Base-by-base conservation (phyloP, 768 basidiomycete species). In the Sarcodon sp. region DNA sequence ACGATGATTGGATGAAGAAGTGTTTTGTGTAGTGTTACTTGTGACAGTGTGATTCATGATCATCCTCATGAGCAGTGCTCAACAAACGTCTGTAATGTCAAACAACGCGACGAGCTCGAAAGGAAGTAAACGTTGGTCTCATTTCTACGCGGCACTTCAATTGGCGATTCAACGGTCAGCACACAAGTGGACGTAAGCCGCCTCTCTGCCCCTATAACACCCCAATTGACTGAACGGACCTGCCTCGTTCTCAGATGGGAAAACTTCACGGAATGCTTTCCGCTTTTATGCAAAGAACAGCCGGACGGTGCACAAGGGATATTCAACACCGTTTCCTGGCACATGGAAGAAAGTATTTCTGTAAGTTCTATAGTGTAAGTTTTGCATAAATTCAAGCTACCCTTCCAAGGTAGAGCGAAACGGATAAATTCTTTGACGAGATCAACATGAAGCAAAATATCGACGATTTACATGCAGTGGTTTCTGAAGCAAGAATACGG, bases 371-470 rank as follows among this genome's bases (percentile, higher is more conserved):
- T 48, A 1, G 7, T 8, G 13, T 41, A 33, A 16, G 39, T 10
- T n/a, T 13, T 3, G 7, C 18, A 2, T 27, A 27, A 2, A 27
- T 12, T 11, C 47, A 10, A 21, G 9, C 43, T 43, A 13, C 44
- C 6, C 31, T 31, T 48, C n/a, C 18, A 32, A n/a, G 16, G 39
- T 18, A n/a, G 35, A 87, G 83, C 72, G 74, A 35, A 76, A 80
- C 51, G 36, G 80, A 87, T 46, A 73, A 77, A 35, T 52, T 88
- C n/a, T 80, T 87, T 59, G 74, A 69, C 31, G 73, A 81, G 47
- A 80, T 83, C 55, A 69, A 75, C 45, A 77, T 83, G 1, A 75
- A 76, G 53, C 77, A 80, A 41, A 81, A 76, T 53, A 73, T 88
- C 33, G 85, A 89, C 59, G 69, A 69, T 3, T 68, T 89, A 10